Percentiles rank a stretch among this genome's conserved stretches.
Evolutionary conservation across 768 basidiomycete genomes (phyloP).

Genomic region (Pleurotus djamor): DNA sequence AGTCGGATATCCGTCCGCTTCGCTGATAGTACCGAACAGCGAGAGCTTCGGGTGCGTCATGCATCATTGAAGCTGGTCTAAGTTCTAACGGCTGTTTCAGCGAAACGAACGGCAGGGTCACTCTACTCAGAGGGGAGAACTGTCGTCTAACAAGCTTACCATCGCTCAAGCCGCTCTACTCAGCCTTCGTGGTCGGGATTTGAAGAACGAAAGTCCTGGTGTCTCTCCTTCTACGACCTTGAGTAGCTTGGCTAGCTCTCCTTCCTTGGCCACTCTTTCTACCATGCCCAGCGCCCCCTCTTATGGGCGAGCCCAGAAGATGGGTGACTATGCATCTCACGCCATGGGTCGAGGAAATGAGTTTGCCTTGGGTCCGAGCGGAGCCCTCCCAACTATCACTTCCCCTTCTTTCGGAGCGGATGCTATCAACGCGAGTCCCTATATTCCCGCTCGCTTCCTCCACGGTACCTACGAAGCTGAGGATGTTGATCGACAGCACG

Average conservation of each 20-base stretch:
- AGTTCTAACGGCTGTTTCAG: constrained; percentile 37
- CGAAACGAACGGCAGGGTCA: constrained; percentile 57
- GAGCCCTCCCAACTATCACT: not conserved
- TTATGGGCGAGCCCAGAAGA: not conserved
- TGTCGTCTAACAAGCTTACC: constrained; percentile 57
- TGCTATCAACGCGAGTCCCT: not conserved
- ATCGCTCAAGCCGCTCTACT: constrained; percentile 79
- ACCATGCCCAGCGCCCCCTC: not conserved
- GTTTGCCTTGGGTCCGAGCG: not conserved
- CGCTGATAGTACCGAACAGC: constrained; percentile 75
- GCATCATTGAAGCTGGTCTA: not conserved
- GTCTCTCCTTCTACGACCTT: not conserved
- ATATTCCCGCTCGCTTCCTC: not conserved
- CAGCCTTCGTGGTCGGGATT: constrained; percentile 70
- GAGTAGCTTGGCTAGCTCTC: not conserved
- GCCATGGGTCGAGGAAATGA: not conserved
- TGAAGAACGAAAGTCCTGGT: constrained; percentile 20
- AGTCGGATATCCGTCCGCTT: constrained; percentile 79
- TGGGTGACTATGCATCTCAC: not conserved
- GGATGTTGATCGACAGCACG: not conserved
- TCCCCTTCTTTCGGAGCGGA: not conserved
- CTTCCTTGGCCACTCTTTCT: not conserved
- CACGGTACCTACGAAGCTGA: not conserved
- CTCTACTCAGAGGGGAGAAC: constrained; percentile 50
- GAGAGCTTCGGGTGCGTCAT: constrained; percentile 60